Evolutionary conservation across 345 rosid species (phyloP), one percentile per base, ranked within the genome.

Genomic region (Crucihimalaya himalaica): DNA sequence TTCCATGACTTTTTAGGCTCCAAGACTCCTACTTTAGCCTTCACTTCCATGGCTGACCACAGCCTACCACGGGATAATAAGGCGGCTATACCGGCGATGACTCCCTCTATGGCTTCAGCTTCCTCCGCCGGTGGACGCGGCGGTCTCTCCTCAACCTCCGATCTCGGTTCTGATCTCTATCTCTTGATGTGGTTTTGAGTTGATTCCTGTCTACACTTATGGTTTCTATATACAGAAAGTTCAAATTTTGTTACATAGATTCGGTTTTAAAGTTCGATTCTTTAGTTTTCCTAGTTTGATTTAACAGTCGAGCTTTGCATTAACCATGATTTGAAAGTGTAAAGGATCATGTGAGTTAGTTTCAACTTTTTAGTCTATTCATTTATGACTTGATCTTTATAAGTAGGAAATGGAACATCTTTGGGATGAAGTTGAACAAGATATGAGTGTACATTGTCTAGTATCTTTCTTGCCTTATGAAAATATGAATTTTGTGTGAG

Each of bases 1-100:
- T 87, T 94, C 43, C 96, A 91, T 71, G 98, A 94, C 80, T 94
- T 94, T 63, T 79, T 94, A 67, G 97, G 98, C 69, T 76, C 81
- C 79, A 94, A 87, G 79, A 39, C 76, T 43, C n/a, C 80, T 8
- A 73, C 83, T 77, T 77, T 86, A 35, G 66, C 87, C 19, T 64
- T 68, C 27, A 54, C 73, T 78, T 84, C 76, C 54, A 70, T 79
- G 61, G 11, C 84, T 59, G 77, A 84, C 45, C 63, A 81, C 20
- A 80, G 42, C 21, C 72, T 72, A 51, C 80, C 77, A 58, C 56
- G 73, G 40, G 53, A 77, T 56, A 71, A 72, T 60, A 71, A 72
- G 76, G 66, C 58, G 27, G 54, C 25, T 42, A 61, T 53, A 63
- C n/a, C 82, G 13, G 81, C 71, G 66, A 81, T 80, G 48, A 80